phyloP scores from a whole-genome alignment of 2,329 filamentous ascomycete genomes.

The Blumeria graminis region DNA sequence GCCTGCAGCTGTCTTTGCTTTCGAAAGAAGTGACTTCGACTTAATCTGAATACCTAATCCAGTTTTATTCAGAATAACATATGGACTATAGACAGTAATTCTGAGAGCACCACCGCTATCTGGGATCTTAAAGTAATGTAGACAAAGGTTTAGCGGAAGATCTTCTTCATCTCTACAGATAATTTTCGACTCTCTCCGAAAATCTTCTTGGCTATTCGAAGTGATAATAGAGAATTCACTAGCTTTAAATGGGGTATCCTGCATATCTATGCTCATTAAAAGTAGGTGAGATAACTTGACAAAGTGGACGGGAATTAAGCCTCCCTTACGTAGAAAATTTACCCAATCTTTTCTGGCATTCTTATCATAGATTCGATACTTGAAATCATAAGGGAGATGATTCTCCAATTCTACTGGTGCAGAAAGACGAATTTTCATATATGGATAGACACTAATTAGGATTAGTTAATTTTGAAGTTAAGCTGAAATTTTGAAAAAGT shows the following conservation, averaged over 20 bases:
- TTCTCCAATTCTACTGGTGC: constrained; percentile 91
- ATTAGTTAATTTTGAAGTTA: constrained; percentile 13
- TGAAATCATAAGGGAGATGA: constrained; percentile 88
- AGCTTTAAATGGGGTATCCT: constrained; percentile 80
- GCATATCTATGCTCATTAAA: constrained; percentile 82
- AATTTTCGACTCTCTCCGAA: constrained; percentile 56
- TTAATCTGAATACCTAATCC: constrained; percentile 71
- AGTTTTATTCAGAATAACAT: constrained; percentile 87
- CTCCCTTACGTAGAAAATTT: constrained; percentile 89
- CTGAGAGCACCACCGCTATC: constrained; percentile 90
- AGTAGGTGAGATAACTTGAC: constrained; percentile 87
- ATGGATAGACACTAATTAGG: constrained; percentile 48
- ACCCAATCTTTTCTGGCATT: constrained; percentile 98
- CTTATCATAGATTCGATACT: constrained; percentile 97
- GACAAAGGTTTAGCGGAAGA: constrained; percentile 51
- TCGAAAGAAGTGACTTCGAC: constrained; percentile 70
- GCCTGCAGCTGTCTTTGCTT: constrained; percentile 61
- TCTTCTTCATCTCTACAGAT: constrained; percentile 69
- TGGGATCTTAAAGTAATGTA: constrained; percentile 79
- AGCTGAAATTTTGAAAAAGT: constrained; percentile 8
- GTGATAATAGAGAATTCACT: constrained; percentile 98
- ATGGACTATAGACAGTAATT: constrained; percentile 84
- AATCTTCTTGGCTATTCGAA: constrained; percentile 65
- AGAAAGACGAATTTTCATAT: constrained; percentile 80
- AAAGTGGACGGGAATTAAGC: constrained; percentile 89